Conservation (phyloP, 2,329 filamentous ascomycete genomes). For the Stachybotrys chlorohalonatus region DNA sequence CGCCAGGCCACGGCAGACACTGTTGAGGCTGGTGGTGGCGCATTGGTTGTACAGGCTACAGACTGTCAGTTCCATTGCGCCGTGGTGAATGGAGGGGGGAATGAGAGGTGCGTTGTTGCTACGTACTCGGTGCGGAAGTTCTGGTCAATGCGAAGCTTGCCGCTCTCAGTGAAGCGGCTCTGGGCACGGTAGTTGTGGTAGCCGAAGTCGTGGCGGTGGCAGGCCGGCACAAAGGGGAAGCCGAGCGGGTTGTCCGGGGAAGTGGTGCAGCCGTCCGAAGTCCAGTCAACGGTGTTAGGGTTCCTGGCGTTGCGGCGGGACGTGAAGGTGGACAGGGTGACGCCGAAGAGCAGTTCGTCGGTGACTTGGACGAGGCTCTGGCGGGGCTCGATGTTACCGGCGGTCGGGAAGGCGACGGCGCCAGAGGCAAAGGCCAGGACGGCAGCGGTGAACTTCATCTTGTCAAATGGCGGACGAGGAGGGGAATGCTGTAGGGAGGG, state of each 20-base stretch:
- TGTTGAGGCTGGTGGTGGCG: constrained; percentile 4
- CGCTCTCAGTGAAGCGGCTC: constrained; percentile 31
- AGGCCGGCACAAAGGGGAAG: constrained; percentile 33
- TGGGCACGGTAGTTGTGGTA: constrained; percentile 44
- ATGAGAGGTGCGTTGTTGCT: neutral
- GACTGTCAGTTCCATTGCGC: neutral
- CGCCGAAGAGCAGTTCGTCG: constrained; percentile 36
- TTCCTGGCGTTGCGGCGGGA: constrained; percentile 25
- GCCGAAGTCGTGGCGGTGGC: constrained; percentile 48
- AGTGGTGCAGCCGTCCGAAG: constrained; percentile 30
- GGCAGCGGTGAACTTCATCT: constrained; percentile 14
- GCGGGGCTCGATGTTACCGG: constrained; percentile 6
- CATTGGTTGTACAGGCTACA: constrained; percentile 21
- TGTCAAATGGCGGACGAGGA: neutral
- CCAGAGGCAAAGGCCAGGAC: constrained; percentile 6
- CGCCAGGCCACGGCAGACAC: constrained; percentile 17
- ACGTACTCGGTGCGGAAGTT: constrained; percentile 38
- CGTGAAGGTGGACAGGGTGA: constrained; percentile 32
- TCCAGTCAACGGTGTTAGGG: constrained; percentile 30
- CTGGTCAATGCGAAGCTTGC: constrained; percentile 35
- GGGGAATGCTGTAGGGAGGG: neutral
- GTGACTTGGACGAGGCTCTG: constrained; percentile 22
- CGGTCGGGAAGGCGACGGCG: constrained; percentile 4
- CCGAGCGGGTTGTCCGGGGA: constrained; percentile 34
- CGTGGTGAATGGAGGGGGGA: neutral